phyloP scores from a whole-genome alignment of 768 basidiomycete species.

The Multifurca ochricompacta region DNA sequence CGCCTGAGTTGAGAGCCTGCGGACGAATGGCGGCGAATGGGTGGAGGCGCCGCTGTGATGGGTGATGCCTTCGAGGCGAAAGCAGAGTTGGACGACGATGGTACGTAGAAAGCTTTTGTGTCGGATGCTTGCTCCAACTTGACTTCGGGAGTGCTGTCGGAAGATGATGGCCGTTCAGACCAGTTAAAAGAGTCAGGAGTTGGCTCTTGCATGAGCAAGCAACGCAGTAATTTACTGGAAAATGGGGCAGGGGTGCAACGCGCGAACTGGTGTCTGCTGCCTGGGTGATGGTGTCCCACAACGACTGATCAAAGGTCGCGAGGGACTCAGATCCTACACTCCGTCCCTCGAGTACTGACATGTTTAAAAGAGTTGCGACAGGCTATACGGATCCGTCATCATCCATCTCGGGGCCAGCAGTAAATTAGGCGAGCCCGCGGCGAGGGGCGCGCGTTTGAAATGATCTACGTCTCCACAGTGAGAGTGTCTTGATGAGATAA shows the following conservation, averaged over 20 bases:
- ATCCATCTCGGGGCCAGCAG: slow-evolving; percentile 17
- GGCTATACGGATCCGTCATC: slow-evolving; percentile 23
- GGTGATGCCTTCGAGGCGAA: slow-evolving; percentile 17
- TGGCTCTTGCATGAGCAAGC: slow-evolving; percentile 25
- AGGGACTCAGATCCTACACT: slow-evolving; percentile 27
- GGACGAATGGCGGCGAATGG: slow-evolving; percentile 15
- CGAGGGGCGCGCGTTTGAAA: slow-evolving; percentile 13
- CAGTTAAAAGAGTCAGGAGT: slow-evolving; percentile 29
- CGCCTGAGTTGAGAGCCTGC: slow-evolving; percentile 11
- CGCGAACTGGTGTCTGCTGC: slow-evolving; percentile 21
- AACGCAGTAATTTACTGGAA: slow-evolving; percentile 21
- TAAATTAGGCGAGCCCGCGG: slow-evolving; percentile 23
- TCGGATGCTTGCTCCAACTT: slow-evolving; percentile 11
- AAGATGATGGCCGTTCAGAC: slow-evolving; percentile 21
- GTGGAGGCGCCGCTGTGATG: slow-evolving; percentile 1
- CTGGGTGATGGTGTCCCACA: slow-evolving; percentile 24
- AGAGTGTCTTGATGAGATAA: slow-evolving; percentile 15
- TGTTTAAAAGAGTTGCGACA: slow-evolving; percentile 24
- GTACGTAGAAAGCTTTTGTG: slow-evolving; percentile 39
- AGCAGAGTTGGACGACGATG: slow-evolving; percentile 29
- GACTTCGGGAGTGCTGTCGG: slow-evolving; percentile 21
- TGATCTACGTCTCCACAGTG: slow-evolving; percentile 18
- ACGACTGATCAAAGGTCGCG: slow-evolving; percentile 30
- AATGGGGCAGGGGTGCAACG: slow-evolving; percentile 15
- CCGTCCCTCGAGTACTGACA: slow-evolving; percentile 17